Evolutionary conservation across 2,329 filamentous ascomycete species (phyloP).

Genomic region (Zasmidium citrigriseum): DNA sequence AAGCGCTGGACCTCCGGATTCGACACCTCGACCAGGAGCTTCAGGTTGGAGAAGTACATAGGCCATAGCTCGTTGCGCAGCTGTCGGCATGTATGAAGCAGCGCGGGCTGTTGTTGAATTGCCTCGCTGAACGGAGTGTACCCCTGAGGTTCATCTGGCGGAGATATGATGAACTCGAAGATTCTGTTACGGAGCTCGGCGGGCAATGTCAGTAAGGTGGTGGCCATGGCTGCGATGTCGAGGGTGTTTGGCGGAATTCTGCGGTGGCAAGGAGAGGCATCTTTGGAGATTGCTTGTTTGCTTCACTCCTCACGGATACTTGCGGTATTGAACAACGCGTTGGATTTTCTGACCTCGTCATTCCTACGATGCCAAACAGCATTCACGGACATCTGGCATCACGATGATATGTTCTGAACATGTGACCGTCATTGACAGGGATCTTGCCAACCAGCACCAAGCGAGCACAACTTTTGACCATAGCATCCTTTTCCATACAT

Average conservation of each 20-base stretch:
- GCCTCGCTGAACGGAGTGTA: not conserved
- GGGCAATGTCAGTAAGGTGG: not conserved
- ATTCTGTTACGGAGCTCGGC: slow-evolving; percentile 1
- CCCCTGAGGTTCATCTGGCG: not conserved
- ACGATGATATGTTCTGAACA: no score
- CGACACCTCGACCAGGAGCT: not conserved
- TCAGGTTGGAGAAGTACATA: not conserved
- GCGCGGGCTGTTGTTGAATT: not conserved
- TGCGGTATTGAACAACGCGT: not conserved
- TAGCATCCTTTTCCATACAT: not conserved
- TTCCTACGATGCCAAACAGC: not conserved
- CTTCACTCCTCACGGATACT: not conserved
- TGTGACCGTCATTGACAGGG: no score
- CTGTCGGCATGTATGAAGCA: not conserved
- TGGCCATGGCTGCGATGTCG: not conserved
- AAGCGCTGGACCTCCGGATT: not conserved
- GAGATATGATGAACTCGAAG: not conserved
- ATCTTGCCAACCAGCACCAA: no score
- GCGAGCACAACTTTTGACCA: no score
- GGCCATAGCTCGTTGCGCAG: not conserved
- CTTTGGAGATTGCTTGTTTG: not conserved
- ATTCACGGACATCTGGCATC: no score
- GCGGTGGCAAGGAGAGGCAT: no score
- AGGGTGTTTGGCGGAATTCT: no score
- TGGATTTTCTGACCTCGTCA: no score